Percentiles rank a stretch among this genome's conserved stretches.
phyloP scores from a whole-genome alignment of 768 basidiomycete species.

The Tricholoma terreum region DNA sequence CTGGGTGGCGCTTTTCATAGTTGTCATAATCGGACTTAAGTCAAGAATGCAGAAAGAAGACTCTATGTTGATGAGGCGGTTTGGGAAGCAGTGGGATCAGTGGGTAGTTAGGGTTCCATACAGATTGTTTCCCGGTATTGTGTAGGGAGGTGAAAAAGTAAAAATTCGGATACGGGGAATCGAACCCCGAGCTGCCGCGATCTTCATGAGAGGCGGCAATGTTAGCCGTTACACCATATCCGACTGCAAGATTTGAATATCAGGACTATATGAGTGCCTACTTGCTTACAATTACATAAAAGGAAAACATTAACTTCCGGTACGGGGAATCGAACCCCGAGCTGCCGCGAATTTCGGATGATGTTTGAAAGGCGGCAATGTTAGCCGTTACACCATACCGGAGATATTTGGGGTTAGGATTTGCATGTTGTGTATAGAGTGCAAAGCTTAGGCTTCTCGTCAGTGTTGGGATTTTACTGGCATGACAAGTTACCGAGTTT shows the following conservation, averaged over 20 bases:
- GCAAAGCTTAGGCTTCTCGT: no score
- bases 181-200: constrained; percentile 55
- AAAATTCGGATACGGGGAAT: constrained; percentile 50
- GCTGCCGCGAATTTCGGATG: constrained; percentile 36
- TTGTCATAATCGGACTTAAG: background rate
- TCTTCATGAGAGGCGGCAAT: constrained; percentile 54
- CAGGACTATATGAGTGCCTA: no score
- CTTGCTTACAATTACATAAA: no score
- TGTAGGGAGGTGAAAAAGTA: constrained; percentile 12
- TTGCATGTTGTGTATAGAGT: no score
- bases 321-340: constrained; percentile 60
- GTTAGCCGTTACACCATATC: constrained; percentile 65
- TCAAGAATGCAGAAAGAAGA: constrained; percentile 30
- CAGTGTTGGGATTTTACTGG: no score
- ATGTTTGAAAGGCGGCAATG: constrained; percentile 59
- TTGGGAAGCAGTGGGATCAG: constrained; percentile 31
- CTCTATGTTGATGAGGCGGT: constrained; percentile 23
- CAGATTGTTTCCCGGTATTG: constrained; percentile 30
- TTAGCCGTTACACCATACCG: constrained; percentile 59
- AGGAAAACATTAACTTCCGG: no score
- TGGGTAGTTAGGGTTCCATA: constrained; percentile 28
- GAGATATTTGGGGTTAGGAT: no score
- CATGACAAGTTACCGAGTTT: constrained; percentile 41
- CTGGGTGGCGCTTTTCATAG: background rate
- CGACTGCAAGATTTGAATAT: no score